Conservation (phyloP, 2,329 filamentous ascomycete genomes). For the Apiospora arundinis region DNA sequence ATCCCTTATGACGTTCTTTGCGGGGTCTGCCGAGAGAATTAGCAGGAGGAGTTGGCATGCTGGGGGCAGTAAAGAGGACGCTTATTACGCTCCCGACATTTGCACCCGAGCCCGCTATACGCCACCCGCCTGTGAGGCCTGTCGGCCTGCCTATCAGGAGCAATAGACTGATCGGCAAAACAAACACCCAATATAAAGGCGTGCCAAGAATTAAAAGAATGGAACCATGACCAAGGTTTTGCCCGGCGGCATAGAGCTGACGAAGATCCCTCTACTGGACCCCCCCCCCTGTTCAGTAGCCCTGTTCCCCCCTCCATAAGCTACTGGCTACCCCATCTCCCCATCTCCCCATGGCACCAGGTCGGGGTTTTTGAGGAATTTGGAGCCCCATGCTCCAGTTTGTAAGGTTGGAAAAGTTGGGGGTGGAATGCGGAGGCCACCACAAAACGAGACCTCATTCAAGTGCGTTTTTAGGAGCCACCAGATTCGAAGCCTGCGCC, state of each 20-base stretch:
- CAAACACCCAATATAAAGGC: not conserved
- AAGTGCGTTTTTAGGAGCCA: not conserved
- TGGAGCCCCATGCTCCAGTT: constrained; percentile 18
- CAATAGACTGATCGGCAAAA: constrained; percentile 17
- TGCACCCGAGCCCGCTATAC: not conserved
- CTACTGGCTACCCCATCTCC: not conserved
- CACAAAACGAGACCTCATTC: not conserved
- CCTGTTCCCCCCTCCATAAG: not conserved
- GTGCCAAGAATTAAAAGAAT: not conserved
- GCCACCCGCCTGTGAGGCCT: not conserved
- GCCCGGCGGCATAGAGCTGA: not conserved
- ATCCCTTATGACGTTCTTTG: not conserved
- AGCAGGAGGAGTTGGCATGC: not conserved
- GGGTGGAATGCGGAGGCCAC: not conserved
- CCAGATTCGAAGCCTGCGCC: not conserved
- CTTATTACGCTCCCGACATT: not conserved
- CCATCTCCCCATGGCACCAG: constrained; percentile 17
- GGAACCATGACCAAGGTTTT: constrained; percentile 11
- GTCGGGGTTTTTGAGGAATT: not conserved
- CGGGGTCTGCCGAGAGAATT: constrained; percentile 3
- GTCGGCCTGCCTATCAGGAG: not conserved
- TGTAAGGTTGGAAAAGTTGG: constrained; percentile 12
- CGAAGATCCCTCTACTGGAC: not conserved
- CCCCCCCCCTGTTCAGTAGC: not conserved
- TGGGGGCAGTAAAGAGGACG: not conserved